Evolutionary conservation across 2,329 filamentous ascomycete species (phyloP).

Genomic region (Immersiporthe knoxdaviesiana): DNA sequence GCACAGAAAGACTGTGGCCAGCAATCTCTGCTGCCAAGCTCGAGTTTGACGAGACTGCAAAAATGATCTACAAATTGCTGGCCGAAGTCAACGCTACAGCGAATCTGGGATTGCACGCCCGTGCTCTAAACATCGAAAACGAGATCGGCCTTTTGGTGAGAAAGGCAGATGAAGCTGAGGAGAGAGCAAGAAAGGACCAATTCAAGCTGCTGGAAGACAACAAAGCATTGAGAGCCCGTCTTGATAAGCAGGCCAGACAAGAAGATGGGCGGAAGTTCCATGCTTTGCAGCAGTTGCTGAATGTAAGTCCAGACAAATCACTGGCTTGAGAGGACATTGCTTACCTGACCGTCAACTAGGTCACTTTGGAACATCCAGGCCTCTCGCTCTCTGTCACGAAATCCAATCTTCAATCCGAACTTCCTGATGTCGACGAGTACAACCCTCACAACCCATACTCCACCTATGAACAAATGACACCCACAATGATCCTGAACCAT

Average conservation of each 20-base stretch:
- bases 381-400: conserved; percentile 1
- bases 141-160: neutral
- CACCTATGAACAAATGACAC: conserved; percentile 9
- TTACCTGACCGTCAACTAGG: neutral
- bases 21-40: conserved; percentile 5
- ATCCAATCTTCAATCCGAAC: neutral
- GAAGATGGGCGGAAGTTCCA: conserved; percentile 7
- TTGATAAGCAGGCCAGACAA: neutral
- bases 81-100: conserved; percentile 14
- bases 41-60: conserved; percentile 8
- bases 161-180: conserved; percentile 1
- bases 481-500: neutral
- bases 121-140: conserved; percentile 7
- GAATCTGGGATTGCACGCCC: conserved; percentile 3
- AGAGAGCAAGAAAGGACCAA: neutral
- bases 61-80: conserved; percentile 11
- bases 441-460: neutral
- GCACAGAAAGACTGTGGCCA: neutral
- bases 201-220: conserved; percentile 3
- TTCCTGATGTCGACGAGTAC: conserved; percentile 13
- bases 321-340: too few species aligned
- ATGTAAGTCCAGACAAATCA: neutral
- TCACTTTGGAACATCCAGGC: conserved; percentile 2
- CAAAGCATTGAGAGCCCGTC: neutral
- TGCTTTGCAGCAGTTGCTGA: neutral